A percentile compares a stretch with the other conserved stretches of the same genome.
phyloP scores from a whole-genome alignment of 176 grass and related monocot genomes.

The Oryza officinalis region DNA sequence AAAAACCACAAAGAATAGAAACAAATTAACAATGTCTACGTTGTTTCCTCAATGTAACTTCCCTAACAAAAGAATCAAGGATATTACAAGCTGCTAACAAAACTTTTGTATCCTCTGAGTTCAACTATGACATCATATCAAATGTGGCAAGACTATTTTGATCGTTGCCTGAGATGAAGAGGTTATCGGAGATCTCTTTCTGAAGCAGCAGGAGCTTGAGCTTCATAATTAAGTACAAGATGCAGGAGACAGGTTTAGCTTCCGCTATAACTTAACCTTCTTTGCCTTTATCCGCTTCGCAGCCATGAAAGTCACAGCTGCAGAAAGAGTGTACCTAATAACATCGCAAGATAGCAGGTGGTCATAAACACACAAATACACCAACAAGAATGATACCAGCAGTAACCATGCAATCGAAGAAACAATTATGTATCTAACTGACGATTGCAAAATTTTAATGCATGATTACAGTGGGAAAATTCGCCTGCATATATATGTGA shows the following conservation, averaged over 20 bases:
- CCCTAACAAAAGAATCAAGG: slow-evolving; percentile 1
- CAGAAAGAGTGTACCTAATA: slow-evolving; percentile 90
- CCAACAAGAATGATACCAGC: background rate
- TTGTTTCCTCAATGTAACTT: background rate
- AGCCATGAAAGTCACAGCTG: slow-evolving; percentile 89
- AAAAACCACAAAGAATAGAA: background rate
- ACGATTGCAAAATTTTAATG: background rate
- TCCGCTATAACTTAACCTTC: slow-evolving; percentile 57
- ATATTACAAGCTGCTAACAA: slow-evolving; percentile 15
- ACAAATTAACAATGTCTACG: background rate
- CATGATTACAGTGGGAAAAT: background rate
- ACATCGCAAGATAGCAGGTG: slow-evolving; percentile 29
- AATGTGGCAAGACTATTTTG: background rate
- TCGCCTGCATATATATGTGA: background rate
- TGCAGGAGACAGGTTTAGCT: background rate
- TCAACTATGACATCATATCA: background rate
- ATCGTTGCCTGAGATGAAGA: background rate
- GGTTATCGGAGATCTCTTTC: background rate
- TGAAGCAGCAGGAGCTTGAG: background rate
- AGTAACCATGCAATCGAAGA: slow-evolving; percentile 13
- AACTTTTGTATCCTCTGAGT: slow-evolving; percentile 21
- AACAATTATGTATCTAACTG: background rate
- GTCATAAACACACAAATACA: slow-evolving; percentile 4
- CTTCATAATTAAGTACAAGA: background rate
- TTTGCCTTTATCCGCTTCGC: slow-evolving; percentile 68